Base-by-base conservation (phyloP, 129 eudicot species). In the Lactuca saligna region DNA sequence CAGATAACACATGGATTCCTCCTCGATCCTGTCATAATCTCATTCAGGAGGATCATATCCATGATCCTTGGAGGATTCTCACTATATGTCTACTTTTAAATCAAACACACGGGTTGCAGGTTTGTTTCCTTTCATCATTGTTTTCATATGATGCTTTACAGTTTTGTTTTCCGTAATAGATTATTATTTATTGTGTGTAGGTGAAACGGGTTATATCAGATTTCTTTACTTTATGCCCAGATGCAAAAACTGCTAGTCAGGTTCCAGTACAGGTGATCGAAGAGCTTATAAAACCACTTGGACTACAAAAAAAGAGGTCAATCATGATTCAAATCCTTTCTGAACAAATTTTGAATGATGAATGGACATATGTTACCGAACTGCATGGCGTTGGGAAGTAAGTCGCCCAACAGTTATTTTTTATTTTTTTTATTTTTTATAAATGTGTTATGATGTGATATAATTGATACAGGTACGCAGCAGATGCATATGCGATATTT, bases 401-500 rank as follows among this genome's bases (percentile, higher is more conserved):
- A 68, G 91, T 77, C 13, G 2, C 5, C 6, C 6, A 17, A 7
- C 15, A 56, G 4, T 69, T 37, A 10, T 15, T 15, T n/a, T 2
- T 44, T 8, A 4, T 13, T 32, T 25, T 8, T n/a, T n/a, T n/a
- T n/a, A n/a, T n/a, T n/a, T n/a, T n/a, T n/a, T n/a, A n/a, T n/a
- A n/a, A n/a, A n/a, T n/a, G 10, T 72, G 20, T 16, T 59, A 4
- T 8, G 8, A 9, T 17, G 13, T 20, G 15, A 7, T 68, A 58
- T 20, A 6, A 38, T 56, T 37, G 31, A 33, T 54, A 0, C 73
- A 91, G 97, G 78, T 91, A 91, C 51, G 97, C 96, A 63, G 97
- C 96, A 4, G 97, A 91, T 84, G 97, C 96, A 34, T 88, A 91
- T 84, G 97, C 96, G 50, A 86, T 88, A 63, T 91, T 91, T 72